Evolutionary conservation across 2,329 filamentous ascomycete species (phyloP).

Genomic region (Corinectria fuckeliana): DNA sequence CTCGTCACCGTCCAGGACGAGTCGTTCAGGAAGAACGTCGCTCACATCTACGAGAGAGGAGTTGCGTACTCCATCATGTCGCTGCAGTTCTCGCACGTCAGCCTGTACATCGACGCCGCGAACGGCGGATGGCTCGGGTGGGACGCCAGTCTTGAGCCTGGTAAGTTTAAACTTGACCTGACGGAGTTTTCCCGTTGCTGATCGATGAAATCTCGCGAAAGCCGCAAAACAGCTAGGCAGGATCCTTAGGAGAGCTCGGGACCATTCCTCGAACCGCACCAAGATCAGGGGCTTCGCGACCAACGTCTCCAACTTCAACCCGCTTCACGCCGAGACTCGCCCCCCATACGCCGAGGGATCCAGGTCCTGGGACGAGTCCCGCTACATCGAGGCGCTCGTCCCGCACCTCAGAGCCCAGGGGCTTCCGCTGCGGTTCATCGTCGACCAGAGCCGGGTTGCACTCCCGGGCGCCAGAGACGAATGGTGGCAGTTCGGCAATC

Average conservation of each 20-base stretch:
- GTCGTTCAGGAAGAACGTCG: neutral
- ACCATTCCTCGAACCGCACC: neutral
- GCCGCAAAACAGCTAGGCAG: neutral
- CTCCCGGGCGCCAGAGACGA: neutral
- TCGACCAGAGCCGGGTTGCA: slow-evolving; percentile 14
- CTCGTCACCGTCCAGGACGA: slow-evolving; percentile 1
- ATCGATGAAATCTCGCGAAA: neutral
- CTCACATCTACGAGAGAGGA: slow-evolving; percentile 7
- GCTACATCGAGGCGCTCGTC: slow-evolving; percentile 3
- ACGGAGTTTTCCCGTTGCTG: neutral
- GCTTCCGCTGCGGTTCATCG: slow-evolving; percentile 10
- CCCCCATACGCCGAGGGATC: neutral
- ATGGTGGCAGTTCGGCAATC: slow-evolving; percentile 7
- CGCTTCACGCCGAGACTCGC: neutral
- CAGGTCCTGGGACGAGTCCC: slow-evolving; percentile 11
- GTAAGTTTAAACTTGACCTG: neutral
- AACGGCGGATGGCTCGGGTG: slow-evolving; percentile 15
- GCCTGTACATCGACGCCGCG: slow-evolving; percentile 7
- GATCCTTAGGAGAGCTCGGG: slow-evolving; percentile 1
- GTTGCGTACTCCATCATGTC: slow-evolving; percentile 4
- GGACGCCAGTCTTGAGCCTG: slow-evolving; percentile 1
- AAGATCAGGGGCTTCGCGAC: slow-evolving; percentile 12
- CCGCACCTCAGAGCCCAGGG: neutral
- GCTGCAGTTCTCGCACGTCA: slow-evolving; percentile 9
- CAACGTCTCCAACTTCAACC: slow-evolving; percentile 18